phyloP scores from a whole-genome alignment of 1,284 basidiomycete genomes.

The Ceratobasidium sp. region DNA sequence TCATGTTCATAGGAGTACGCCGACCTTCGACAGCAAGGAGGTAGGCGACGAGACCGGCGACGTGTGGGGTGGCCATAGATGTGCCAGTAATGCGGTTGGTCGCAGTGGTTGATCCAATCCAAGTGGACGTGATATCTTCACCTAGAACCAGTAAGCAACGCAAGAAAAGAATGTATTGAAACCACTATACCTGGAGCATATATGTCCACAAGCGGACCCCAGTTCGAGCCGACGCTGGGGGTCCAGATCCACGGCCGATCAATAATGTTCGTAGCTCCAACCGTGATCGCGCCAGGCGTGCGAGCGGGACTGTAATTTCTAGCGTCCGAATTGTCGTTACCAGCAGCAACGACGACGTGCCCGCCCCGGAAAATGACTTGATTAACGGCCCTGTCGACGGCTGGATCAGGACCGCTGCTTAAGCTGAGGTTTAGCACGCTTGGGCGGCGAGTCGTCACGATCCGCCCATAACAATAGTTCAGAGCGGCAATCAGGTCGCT shows the following conservation, averaged over 20 bases:
- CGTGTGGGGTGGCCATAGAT: constrained; percentile 50
- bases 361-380: constrained; percentile 45
- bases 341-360: constrained; percentile 50
- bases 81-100: constrained; percentile 46
- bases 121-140: constrained; percentile 54
- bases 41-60: constrained; percentile 49
- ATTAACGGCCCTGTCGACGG: constrained; percentile 48
- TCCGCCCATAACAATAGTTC: constrained; percentile 38
- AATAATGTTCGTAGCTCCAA: constrained; percentile 58
- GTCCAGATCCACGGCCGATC: constrained; percentile 56
- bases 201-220: constrained; percentile 58
- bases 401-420: constrained; percentile 36
- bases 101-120: constrained; percentile 44
- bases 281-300: constrained; percentile 57
- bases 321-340: constrained; percentile 56
- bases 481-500: constrained; percentile 59
- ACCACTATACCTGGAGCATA: constrained; percentile 60
- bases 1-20: constrained; percentile 47
- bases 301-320: constrained; percentile 58
- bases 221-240: constrained; percentile 82
- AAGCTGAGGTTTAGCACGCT: constrained; percentile 49
- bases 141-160: too few species aligned
- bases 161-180: too few species aligned
- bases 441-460: constrained; percentile 39
- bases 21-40: constrained; percentile 44